Conservation (phyloP, 2,329 filamentous ascomycete species). For the Penicillium sp. region DNA sequence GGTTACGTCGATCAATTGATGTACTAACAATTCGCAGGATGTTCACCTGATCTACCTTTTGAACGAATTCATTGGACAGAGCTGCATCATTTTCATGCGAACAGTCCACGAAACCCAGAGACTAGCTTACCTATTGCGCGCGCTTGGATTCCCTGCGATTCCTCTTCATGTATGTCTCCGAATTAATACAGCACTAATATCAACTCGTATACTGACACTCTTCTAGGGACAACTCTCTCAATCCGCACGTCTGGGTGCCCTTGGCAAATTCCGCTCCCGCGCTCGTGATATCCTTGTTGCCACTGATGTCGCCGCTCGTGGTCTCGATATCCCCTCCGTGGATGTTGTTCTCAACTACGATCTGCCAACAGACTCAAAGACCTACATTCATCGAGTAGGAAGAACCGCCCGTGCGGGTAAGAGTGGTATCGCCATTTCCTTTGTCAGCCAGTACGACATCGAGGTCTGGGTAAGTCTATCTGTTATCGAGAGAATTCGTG, state of each 20-base stretch:
- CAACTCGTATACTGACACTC: not conserved
- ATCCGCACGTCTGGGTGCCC: constrained; percentile 77
- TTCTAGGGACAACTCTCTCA: constrained; percentile 72
- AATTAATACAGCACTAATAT: not conserved
- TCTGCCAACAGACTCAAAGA: constrained; percentile 80
- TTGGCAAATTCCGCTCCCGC: constrained; percentile 84
- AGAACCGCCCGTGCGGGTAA: constrained; percentile 86
- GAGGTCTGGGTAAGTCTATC: constrained; percentile 64
- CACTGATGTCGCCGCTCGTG: constrained; percentile 90
- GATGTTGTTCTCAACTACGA: constrained; percentile 86
- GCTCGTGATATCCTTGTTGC: constrained; percentile 82
- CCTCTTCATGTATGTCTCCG: constrained; percentile 65
- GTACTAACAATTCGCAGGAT: constrained; percentile 51
- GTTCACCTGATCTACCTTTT: constrained; percentile 82
- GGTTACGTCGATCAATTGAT: not conserved
- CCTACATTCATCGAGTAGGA: constrained; percentile 86
- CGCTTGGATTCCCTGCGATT: constrained; percentile 85
- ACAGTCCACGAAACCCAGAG: constrained; percentile 91
- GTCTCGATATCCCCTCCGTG: constrained; percentile 89
- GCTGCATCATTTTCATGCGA: constrained; percentile 78
- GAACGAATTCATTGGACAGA: constrained; percentile 76
- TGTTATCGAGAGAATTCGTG: too few relatives aligned
- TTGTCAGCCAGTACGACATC: constrained; percentile 87
- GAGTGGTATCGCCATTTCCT: constrained; percentile 73
- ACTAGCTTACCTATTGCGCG: constrained; percentile 76